These are phyloP conservation scores for Colletotrichum limetticola DNA, from an alignment of 2,329 filamentous ascomycete genomes.

Conservation along the genomic window DNA sequence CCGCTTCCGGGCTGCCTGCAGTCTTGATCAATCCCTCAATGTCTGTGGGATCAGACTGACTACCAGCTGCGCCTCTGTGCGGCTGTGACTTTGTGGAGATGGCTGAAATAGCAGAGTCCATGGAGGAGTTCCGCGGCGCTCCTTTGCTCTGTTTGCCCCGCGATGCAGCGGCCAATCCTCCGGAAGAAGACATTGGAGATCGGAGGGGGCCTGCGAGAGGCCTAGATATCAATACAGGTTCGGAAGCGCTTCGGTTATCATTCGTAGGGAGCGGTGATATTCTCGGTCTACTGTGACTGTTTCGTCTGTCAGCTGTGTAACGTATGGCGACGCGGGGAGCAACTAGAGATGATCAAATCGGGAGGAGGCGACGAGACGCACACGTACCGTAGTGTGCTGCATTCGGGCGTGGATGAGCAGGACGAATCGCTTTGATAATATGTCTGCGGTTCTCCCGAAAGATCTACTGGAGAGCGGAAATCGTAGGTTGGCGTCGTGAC, in stretches of 20 bases:
- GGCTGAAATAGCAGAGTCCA: slow-evolving; percentile 91
- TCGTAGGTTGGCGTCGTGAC: slow-evolving; percentile 45
- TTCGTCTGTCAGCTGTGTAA: slow-evolving; percentile 21
- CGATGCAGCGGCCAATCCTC: slow-evolving; percentile 54
- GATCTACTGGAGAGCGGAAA: slow-evolving; percentile 34
- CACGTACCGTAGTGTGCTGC: slow-evolving; percentile 46
- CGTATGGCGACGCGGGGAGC: slow-evolving; percentile 7
- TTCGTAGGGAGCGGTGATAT: slow-evolving; percentile 52
- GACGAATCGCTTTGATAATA: slow-evolving; percentile 53
- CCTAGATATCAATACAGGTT: slow-evolving; percentile 55
- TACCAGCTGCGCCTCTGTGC: slow-evolving; percentile 69
- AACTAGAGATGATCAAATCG: neutral
- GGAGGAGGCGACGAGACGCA: neutral
- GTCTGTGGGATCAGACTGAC: slow-evolving; percentile 73
- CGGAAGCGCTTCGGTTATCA: slow-evolving; percentile 59
- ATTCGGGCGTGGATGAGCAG: slow-evolving; percentile 44
- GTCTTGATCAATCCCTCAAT: slow-evolving; percentile 82
- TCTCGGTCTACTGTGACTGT: slow-evolving; percentile 40
- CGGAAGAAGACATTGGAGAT: slow-evolving; percentile 56
- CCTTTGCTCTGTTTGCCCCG: slow-evolving; percentile 52
- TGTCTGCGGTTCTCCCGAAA: slow-evolving; percentile 39
- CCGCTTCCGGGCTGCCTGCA: slow-evolving; percentile 88
- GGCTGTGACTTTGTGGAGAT: slow-evolving; percentile 71
- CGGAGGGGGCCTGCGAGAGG: slow-evolving; percentile 52
- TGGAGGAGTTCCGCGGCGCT: slow-evolving; percentile 81